These are phyloP conservation scores for Aspergillus kassunensis DNA, from an alignment of 495 filamentous ascomycete genomes.

Conservation along the genomic window DNA sequence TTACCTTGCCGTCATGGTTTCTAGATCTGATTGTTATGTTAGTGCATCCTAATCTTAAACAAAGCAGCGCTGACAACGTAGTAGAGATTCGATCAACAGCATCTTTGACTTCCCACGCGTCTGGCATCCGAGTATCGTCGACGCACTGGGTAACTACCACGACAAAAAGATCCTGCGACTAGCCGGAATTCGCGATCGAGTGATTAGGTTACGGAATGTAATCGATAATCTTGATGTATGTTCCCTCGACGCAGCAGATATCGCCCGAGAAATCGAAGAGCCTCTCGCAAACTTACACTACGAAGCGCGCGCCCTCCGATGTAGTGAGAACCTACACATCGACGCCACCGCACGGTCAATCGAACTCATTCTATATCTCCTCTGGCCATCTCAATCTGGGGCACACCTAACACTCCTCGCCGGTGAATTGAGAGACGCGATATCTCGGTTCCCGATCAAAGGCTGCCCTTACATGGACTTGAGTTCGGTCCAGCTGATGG, in stretches of 20 bases:
- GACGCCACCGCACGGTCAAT: constrained; percentile 10
- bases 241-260: not conserved
- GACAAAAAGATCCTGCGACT: constrained; percentile 1
- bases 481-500: constrained; percentile 21
- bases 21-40: constrained; percentile 5
- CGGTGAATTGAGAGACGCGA: constrained; percentile 15
- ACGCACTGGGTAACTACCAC: not conserved
- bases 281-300: constrained; percentile 1
- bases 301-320: constrained; percentile 1
- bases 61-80: not conserved
- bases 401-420: constrained; percentile 17
- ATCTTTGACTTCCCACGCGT: constrained; percentile 4
- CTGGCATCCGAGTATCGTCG: not conserved
- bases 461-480: constrained; percentile 22
- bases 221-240: not conserved
- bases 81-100: constrained; percentile 6
- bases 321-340: not conserved
- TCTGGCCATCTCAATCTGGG: constrained; percentile 5
- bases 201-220: constrained; percentile 2
- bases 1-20: constrained; percentile 6
- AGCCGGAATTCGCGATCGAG: constrained; percentile 8
- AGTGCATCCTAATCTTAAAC: not conserved
- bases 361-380: constrained; percentile 13
- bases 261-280: constrained; percentile 4
- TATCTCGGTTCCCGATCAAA: constrained; percentile 13